Evolutionary conservation across 768 basidiomycete species (phyloP), one percentile per base, ranked within the genome.

Genomic region (Amylocystis lapponica): DNA sequence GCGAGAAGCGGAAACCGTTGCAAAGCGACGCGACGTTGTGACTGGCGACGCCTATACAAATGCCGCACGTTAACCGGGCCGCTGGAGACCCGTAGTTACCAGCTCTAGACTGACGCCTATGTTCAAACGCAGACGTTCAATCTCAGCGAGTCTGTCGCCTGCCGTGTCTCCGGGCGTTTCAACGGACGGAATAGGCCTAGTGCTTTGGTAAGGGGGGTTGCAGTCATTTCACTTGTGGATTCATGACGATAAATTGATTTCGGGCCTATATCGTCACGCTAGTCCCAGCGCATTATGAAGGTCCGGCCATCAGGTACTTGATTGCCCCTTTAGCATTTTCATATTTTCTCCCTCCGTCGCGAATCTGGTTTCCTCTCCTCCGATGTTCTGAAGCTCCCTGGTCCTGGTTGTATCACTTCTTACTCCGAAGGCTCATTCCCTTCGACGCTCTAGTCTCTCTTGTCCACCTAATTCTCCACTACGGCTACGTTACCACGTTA

Each of bases 331-430:
- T 46, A 36, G 42, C 41, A 30, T 51, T 40, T 43, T 48, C 44
- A 47, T 47, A 39, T 49, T 50, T 40, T 43, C 41, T 49, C 37
- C 41, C 42, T 49, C 46, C 46, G 41, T 43, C 48, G 12, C 16
- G n/a, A 23, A 30, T 43, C n/a, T 13, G n/a, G 16, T 32, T 36
- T 29, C 36, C 41, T 17, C 27, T 22, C 37, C 47, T 47, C 45
- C 49, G 48, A 47, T 16, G 36, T 46, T 45, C 45, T 57, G 53
- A 55, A 50, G 45, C 55, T 53, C 46, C 46, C 55, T 48, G 44
- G 50, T 45, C 45, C 48, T 48, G 44, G 48, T 39, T 56, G 51
- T 55, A 57, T 52, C 49, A 57, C 51, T 51, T 48, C 46, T 56
- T 43, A 51, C 52, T 47, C 47, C 46, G 45, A 51, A 51, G 55